Evolutionary conservation across 2,329 filamentous ascomycete species (phyloP).

Genomic region (Trichoderma sp.): DNA sequence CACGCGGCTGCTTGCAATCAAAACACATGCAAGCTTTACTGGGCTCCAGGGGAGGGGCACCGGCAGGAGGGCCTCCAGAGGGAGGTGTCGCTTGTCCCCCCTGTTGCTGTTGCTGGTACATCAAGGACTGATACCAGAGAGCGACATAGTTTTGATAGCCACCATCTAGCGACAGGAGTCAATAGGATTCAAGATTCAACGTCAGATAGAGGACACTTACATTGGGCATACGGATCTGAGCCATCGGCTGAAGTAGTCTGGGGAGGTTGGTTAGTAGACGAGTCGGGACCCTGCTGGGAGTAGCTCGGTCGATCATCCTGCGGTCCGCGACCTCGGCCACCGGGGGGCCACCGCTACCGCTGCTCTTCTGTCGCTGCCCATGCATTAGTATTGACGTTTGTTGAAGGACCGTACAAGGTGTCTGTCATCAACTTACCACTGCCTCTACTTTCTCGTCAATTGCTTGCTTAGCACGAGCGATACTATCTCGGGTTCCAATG

Average conservation of each 20-base stretch:
- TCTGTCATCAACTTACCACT: conserved; percentile 61
- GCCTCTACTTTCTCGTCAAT: conserved; percentile 93
- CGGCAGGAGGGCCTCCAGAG: conserved; percentile 37
- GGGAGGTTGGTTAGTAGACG: conserved; percentile 45
- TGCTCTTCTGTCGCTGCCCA: conserved; percentile 56
- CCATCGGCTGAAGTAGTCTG: conserved; percentile 51
- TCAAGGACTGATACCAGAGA: conserved; percentile 74
- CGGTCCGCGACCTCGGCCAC: conserved; percentile 44
- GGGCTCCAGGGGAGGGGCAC: conserved; percentile 41
- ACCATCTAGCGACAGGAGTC: conserved; percentile 54
- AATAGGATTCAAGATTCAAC: background rate
- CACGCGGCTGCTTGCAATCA: conserved; percentile 14
- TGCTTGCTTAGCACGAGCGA: conserved; percentile 76
- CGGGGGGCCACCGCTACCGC: conserved; percentile 48
- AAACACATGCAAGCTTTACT: conserved; percentile 34
- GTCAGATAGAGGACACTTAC: conserved; percentile 47
- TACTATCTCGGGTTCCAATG: conserved; percentile 74
- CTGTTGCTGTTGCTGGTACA: conserved; percentile 47
- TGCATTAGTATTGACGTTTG: conserved; percentile 32
- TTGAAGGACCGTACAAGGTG: background rate
- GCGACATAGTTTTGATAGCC: conserved; percentile 80
- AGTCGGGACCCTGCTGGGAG: conserved; percentile 48
- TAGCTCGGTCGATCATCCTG: conserved; percentile 51
- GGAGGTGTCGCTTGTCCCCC: conserved; percentile 41
- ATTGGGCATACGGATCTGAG: conserved; percentile 74